Base-by-base conservation (phyloP, 2,329 filamentous ascomycete species). In the Stachybotrys chlorohalonatus region DNA sequence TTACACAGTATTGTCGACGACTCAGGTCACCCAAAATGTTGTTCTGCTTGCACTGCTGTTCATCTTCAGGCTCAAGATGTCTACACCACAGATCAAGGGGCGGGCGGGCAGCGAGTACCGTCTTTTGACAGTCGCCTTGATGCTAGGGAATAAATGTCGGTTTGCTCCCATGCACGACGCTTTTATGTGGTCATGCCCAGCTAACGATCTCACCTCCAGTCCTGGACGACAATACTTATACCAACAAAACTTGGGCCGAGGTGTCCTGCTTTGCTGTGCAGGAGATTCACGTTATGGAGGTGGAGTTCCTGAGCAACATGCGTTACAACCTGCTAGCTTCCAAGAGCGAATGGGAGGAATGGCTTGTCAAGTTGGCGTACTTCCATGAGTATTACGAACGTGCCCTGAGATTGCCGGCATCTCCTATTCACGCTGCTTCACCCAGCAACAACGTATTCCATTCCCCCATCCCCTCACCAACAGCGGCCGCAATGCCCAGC, bases 271-370 rank as follows among this genome's bases (percentile, higher is more conserved):
- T 99, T 57, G 85, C 89, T 1, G 93, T 97, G 11, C 85, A 87
- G 57, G 94, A 99, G 71, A 96, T 99, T 52, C 94, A 99, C 68
- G 88, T 96, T 49, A 99, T 99, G 94, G 94, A 99, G 70, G 94
- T 99, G n/a, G 94, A 99, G 70, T 99, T 99, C 64, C 77, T 99
- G 59, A 96, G 93, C 76, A 97, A 97, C 71, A 95, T 99, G 86
- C 85, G 93, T 65, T 99, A 97, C 72, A 91, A 90, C 63, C 77
- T 99, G 7, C 85, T 93, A 67, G 90, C 90, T 4, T 95, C 92
- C 4, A 86, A 90, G 66, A 80, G 84, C 53, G 83, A 96, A 68
- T 99, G 94, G 94, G 80, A 84, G 51, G 81, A 85, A 53, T 97
- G 94, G 94, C 85, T 96, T 64, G 75, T 78, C 58, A 91, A 91